Evolutionary conservation across 129 eudicot species (phyloP), one percentile per base, ranked within the genome.

Genomic region (Artemisia annua): DNA sequence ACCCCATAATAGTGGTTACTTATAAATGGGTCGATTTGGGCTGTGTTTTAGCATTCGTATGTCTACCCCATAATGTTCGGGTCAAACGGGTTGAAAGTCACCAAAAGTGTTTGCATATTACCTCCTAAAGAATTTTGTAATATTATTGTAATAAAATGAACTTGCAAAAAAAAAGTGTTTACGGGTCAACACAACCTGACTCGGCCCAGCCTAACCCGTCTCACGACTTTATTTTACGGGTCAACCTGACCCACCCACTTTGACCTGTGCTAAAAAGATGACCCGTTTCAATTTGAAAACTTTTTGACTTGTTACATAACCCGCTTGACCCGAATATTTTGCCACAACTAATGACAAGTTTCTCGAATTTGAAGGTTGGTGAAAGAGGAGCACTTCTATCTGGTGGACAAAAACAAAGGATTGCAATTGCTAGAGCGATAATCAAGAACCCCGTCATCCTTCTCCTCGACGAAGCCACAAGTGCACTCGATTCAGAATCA

Each of bases 381-480:
- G 97, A 94, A 83, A 71, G 96, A 80, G 98, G 98, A 69, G 85
- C 97, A 11, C 88, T 94, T n/a, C 49, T 94, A 69, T 94, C 98
- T 0, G 98, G 98, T 7, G 98, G 98, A 46, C 98, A 94, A 63
- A 90, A 94, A 81, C 98, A 94, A 55, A 63, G 97, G 48, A 94
- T 90, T 3, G 96, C 98, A 1, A 94, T 90, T 39, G 97, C 98
- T 35, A 78, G 97, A 75, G 98, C 98, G 67, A 81, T 88, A 19
- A 83, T 94, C 17, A 90, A 87, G 69, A 93, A 94, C 79, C 97
- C 98, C 11, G 88, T 90, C 66, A 87, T 94, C 69, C 91, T 94
- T 77, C 87, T 94, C 11, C 97, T 94, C 2, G 98, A 94, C 54
- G 98, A 94, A 90, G 98, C 98, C 19, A 94, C 98, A 32, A 94